Conservation (phyloP, 2,329 filamentous ascomycete species). For the Colletotrichum scovillei region DNA sequence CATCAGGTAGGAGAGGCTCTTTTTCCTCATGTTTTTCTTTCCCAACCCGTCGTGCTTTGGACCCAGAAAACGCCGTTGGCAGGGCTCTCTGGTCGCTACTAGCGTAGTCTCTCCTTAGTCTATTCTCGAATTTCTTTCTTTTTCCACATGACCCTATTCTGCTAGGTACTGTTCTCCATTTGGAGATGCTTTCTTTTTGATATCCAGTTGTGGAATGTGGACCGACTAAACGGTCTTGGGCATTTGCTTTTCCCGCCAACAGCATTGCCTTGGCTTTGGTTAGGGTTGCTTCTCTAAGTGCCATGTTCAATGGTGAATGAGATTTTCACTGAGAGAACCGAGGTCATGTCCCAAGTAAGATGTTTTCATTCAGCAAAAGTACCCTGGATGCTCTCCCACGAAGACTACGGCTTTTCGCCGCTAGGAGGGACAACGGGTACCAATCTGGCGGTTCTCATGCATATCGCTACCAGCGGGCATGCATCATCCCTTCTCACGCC, state of each 20-base stretch:
- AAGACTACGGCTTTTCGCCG: not conserved
- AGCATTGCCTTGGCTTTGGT: not conserved
- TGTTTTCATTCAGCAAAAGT: not conserved
- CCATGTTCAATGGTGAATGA: not conserved
- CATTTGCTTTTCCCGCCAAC: not conserved
- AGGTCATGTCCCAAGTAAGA: not conserved
- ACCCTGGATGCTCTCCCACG: not conserved
- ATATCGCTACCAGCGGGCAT: constrained; percentile 1
- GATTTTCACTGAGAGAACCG: not conserved
- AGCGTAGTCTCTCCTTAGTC: not conserved
- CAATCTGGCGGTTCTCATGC: constrained; percentile 16
- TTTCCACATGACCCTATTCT: not conserved
- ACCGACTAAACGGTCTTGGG: not conserved
- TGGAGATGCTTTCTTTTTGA: not conserved
- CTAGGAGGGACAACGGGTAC: not conserved
- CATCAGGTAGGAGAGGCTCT: not conserved
- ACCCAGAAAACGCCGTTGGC: not conserved
- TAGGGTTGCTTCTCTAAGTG: not conserved
- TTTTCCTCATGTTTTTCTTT: constrained; percentile 2
- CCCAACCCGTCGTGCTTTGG: not conserved
- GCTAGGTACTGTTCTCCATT: not conserved
- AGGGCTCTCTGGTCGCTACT: not conserved
- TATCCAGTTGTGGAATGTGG: not conserved
- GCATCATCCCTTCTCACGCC: constrained; percentile 27
- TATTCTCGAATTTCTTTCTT: constrained; percentile 1